Percentiles rank a stretch among this genome's conserved stretches.
Conservation (phyloP, 1,284 basidiomycete genomes). For the Cutaneotrichosporon sp. region DNA sequence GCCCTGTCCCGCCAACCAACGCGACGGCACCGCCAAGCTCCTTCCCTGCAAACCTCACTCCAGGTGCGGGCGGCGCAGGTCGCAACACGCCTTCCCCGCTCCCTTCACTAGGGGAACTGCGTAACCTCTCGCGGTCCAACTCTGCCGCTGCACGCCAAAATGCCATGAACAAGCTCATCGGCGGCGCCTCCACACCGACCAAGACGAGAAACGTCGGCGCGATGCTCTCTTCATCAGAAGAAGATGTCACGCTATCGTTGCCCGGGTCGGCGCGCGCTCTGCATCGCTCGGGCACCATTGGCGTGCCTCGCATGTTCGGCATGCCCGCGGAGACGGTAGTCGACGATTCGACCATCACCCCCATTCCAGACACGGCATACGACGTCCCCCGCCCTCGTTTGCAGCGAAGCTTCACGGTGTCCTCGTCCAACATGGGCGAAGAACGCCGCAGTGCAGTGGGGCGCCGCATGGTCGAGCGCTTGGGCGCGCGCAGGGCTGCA, state of each 20-base stretch:
- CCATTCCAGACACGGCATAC: conserved; percentile 21
- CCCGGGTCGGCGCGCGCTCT: conserved; percentile 25
- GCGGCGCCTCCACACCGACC: conserved; percentile 30
- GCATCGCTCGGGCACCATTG: conserved; percentile 42
- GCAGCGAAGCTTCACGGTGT: conserved; percentile 51
- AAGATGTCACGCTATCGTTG: conserved; percentile 24
- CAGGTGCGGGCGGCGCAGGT: conserved; percentile 15
- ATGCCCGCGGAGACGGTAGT: conserved; percentile 9
- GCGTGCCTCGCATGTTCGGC: conserved; percentile 35
- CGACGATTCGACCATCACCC: conserved; percentile 14
- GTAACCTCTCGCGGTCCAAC: conserved; percentile 51
- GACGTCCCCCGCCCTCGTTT: conserved; percentile 42
- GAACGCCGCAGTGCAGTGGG: conserved; percentile 54
- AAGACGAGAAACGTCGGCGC: conserved; percentile 11
- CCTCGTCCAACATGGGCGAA: conserved; percentile 50
- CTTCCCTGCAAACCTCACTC: conserved; percentile 18
- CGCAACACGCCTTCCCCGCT: conserved; percentile 49
- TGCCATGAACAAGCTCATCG: conserved; percentile 52
- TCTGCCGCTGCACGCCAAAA: conserved; percentile 49
- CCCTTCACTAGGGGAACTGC: conserved; percentile 46
- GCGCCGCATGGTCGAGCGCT: conserved; percentile 50
- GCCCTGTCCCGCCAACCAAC: conserved; percentile 25
- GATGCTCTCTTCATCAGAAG: conserved; percentile 23
- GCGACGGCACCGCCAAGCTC: conserved; percentile 20
- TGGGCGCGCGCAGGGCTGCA: conserved; percentile 45